These are phyloP conservation scores for Conticribra weissflogii DNA, from an alignment of 108 stramenopile genomes.

Conservation along the genomic window DNA sequence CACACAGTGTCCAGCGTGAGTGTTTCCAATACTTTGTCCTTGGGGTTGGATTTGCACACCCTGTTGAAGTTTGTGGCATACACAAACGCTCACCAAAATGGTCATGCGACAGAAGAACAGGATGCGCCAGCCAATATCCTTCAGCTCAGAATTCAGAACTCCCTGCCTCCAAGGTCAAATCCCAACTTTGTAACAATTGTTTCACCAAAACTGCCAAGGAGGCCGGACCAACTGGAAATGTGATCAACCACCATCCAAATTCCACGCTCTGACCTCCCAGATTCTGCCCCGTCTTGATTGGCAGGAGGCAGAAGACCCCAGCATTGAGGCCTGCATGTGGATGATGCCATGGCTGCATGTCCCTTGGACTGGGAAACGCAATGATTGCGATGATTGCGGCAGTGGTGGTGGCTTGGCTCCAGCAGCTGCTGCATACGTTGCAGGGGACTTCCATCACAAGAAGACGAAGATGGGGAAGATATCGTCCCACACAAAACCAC, in stretches of 20 bases:
- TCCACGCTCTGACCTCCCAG: too few relatives aligned
- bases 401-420: too few relatives aligned
- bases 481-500: too few relatives aligned
- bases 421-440: too few relatives aligned
- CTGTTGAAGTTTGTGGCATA: conserved; percentile 42
- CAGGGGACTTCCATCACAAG: too few relatives aligned
- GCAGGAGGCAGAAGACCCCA: not conserved
- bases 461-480: too few relatives aligned
- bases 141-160: conserved; percentile 12
- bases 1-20: conserved; percentile 38
- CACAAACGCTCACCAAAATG: too few relatives aligned
- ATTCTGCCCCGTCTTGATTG: too few relatives aligned
- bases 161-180: conserved; percentile 8
- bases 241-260: not conserved
- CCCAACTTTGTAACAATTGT: too few relatives aligned
- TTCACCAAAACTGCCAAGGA: conserved; percentile 27
- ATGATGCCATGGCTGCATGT: not conserved
- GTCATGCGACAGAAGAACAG: not conserved
- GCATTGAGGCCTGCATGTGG: not conserved
- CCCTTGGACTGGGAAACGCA: not conserved
- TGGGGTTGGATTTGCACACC: conserved; percentile 29
- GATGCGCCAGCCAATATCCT: conserved; percentile 3
- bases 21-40: conserved; percentile 38
- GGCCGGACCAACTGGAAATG: conserved; percentile 24
- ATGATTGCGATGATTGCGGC: not conserved